Conservation (phyloP, 331 rosid species). For the Spiraea crenata region DNA sequence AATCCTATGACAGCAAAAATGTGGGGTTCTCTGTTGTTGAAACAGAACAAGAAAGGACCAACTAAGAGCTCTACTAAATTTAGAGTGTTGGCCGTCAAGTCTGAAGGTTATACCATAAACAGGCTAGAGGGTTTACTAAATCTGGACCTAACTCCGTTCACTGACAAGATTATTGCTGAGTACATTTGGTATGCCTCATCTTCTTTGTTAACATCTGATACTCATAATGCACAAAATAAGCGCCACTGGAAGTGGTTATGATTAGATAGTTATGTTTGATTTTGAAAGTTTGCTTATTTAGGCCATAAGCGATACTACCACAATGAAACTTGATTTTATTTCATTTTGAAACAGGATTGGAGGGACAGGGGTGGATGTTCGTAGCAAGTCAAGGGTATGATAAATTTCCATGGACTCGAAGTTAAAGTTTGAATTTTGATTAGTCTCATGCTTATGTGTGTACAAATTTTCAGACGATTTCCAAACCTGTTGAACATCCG, state of each 20-base stretch:
- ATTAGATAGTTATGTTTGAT: neutral
- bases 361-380: conserved; percentile 89
- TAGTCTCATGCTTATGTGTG: conserved; percentile 21
- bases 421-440: neutral
- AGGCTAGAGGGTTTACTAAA: conserved; percentile 72
- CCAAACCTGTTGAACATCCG: conserved; percentile 88
- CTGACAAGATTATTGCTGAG: conserved; percentile 91
- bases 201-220: conserved; percentile 18
- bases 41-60: conserved; percentile 63
- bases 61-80: conserved; percentile 50
- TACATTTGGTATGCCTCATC: conserved; percentile 65
- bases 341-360: conserved; percentile 72
- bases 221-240: neutral
- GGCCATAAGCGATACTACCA: neutral
- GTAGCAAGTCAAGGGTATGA: conserved; percentile 93
- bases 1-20: conserved; percentile 58
- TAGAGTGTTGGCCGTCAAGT: conserved; percentile 54
- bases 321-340: neutral
- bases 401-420: conserved; percentile 19
- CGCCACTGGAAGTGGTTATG: neutral
- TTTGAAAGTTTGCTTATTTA: neutral
- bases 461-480: conserved; percentile 57
- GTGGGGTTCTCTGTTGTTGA: conserved; percentile 72
- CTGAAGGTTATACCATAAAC: conserved; percentile 66
- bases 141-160: conserved; percentile 75